These are phyloP conservation scores for Citrus australasica DNA, from an alignment of 345 rosid genomes.

Conservation along the genomic window DNA sequence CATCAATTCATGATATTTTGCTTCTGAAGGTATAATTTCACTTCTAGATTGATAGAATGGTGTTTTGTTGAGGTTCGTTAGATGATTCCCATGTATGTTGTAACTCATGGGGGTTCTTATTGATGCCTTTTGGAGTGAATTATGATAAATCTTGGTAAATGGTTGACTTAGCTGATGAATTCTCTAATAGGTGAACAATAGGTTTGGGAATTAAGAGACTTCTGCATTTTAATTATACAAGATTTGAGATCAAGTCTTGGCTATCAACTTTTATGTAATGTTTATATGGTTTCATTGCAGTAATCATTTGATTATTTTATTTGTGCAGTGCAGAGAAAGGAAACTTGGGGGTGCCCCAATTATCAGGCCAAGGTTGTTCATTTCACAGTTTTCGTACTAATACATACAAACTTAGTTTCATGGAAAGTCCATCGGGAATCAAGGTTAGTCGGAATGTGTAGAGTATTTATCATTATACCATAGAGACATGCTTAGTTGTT, in stretches of 20 bases:
- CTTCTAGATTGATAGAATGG: neutral
- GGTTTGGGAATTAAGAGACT: neutral
- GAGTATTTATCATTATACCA: neutral
- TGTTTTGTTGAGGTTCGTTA: neutral
- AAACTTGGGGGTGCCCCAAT: constrained; percentile 83
- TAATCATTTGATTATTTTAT: neutral
- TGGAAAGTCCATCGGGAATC: constrained; percentile 95
- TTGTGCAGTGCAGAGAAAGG: constrained; percentile 62
- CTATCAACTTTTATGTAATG: neutral
- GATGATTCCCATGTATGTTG: neutral
- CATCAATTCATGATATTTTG: neutral
- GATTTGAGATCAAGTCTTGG: neutral
- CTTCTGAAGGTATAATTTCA: neutral
- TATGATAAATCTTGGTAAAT: neutral
- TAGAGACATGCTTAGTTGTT: neutral
- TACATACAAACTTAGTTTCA: constrained; percentile 91
- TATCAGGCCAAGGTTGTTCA: constrained; percentile 95
- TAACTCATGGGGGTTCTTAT: neutral
- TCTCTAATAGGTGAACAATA: neutral
- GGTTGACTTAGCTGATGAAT: neutral
- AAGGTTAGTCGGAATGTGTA: constrained; percentile 42
- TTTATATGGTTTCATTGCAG: neutral
- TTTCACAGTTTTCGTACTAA: constrained; percentile 90
- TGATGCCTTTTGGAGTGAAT: neutral
- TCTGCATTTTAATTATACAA: neutral